Base-by-base conservation (phyloP, 2,329 filamentous ascomycete species). In the Drechslerella dactyloides region DNA sequence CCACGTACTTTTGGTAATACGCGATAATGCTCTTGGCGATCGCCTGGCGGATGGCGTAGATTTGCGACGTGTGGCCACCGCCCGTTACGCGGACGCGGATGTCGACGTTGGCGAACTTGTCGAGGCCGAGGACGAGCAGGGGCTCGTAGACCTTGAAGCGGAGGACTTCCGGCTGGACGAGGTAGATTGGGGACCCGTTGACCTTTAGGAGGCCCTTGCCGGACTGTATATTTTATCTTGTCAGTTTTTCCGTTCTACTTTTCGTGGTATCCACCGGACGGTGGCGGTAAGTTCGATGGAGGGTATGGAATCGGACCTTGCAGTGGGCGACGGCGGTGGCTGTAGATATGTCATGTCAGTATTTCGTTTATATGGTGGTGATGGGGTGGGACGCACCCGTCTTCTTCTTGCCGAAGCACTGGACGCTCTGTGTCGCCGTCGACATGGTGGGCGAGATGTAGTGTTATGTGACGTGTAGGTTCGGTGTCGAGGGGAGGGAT, bases 61-160 rank as follows among this genome's bases (percentile, higher is more conserved):
- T 87, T 84, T 97, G 93, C 74, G 91, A 96, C 77, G 90, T 93
- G 87, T 97, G 93, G 85, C 93, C 94, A 90, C 94, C 94, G 82
- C 94, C 94, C 80, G 88, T 86, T 80, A 97, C 94, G 81, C 93
- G 90, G 82, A 97, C 91, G 78, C 94, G 90, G 85, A 99, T 97
- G 83, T 99, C 94, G 83, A 97, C 91, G 81, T 90, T 86, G 81
- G 90, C 87, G 85, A 96, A 96, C 85, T 96, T 97, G 85, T 99
- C 94, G 80, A 96, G 87, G 78, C 94, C 94, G 81, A 97, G 88
- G 81, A 99, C 90, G 79, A 99, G 89, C 83, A 99, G 85, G 79
- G 94, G 94, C 85, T 99, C 94, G 89, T 99, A 99, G 84, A 97
- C 93, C 90, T 97, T 97, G 89, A 96, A 97, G 83, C 94, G 90